Conservation (phyloP, 2,329 filamentous ascomycete genomes). For the Apiospora pterosperma region DNA sequence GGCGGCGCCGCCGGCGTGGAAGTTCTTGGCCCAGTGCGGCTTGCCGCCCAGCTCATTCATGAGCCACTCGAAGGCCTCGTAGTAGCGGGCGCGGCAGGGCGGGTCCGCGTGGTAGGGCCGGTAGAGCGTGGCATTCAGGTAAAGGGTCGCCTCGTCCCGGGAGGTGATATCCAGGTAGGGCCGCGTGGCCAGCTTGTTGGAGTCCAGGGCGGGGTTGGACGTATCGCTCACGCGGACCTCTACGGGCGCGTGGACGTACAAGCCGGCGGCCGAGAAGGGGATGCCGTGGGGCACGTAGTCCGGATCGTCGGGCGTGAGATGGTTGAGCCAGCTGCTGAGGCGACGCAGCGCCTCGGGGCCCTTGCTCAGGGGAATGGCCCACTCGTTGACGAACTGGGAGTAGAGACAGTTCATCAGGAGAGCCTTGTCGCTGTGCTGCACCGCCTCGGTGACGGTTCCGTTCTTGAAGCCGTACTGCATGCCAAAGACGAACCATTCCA, state of each 20-base stretch:
- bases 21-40: constrained; percentile 95
- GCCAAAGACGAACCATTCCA: constrained; percentile 96
- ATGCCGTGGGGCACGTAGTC: constrained; percentile 65
- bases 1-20: constrained; percentile 57
- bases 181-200: constrained; percentile 23
- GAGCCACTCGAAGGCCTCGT: constrained; percentile 85
- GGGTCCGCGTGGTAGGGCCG: constrained; percentile 76
- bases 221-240: constrained; percentile 87
- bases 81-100: constrained; percentile 73
- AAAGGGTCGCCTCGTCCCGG: constrained; percentile 69
- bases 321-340: constrained; percentile 81
- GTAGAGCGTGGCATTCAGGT: constrained; percentile 88
- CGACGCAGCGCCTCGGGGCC: constrained; percentile 84
- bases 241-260: constrained; percentile 86
- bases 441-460: constrained; percentile 63
- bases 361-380: constrained; percentile 82
- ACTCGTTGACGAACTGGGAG: constrained; percentile 98
- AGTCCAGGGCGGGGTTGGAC: constrained; percentile 32
- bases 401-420: constrained; percentile 97
- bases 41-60: constrained; percentile 81
- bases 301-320: constrained; percentile 57
- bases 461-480: constrained; percentile 93
- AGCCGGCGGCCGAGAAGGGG: constrained; percentile 72
- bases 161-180: constrained; percentile 67
- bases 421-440: constrained; percentile 76